phyloP scores from a whole-genome alignment of 176 grass and related monocot genomes.

The Dactylis glomerata region DNA sequence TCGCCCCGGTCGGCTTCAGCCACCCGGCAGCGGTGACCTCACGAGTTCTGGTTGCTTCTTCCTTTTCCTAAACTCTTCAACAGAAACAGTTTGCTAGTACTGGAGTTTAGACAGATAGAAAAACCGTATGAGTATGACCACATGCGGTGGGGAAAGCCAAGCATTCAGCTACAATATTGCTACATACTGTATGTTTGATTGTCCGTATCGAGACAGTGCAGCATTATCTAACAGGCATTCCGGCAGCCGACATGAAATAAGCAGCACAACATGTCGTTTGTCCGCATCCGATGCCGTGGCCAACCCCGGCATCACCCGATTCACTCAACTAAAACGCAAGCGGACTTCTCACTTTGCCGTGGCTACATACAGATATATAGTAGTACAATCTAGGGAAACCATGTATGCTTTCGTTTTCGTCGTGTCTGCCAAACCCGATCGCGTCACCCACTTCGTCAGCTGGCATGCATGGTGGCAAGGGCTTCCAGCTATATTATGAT shows the following conservation, averaged over 20 bases:
- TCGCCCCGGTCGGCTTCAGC: not conserved
- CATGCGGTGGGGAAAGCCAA: not conserved
- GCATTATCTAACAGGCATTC: too few species aligned
- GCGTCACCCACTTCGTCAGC: not conserved
- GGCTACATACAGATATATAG: not conserved
- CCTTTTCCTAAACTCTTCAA: not conserved
- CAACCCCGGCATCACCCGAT: not conserved
- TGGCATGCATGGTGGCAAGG: not conserved
- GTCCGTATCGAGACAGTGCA: not conserved
- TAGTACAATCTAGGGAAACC: too few species aligned
- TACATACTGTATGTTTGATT: not conserved
- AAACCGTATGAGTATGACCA: not conserved
- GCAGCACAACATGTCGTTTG: conserved; percentile 19
- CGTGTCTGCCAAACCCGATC: not conserved
- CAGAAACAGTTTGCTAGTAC: not conserved
- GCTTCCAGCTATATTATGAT: not conserved
- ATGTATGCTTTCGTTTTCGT: not conserved
- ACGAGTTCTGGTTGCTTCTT: not conserved
- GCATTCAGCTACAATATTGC: not conserved
- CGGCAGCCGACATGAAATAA: conserved; percentile 46
- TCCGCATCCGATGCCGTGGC: not conserved
- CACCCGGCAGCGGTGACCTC: not conserved
- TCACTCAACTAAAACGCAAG: not conserved
- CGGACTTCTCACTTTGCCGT: not conserved
- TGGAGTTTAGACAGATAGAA: not conserved